These are phyloP conservation scores for Cymodocea nodosa DNA, from an alignment of 116 monocot species.

Conservation along the genomic window DNA sequence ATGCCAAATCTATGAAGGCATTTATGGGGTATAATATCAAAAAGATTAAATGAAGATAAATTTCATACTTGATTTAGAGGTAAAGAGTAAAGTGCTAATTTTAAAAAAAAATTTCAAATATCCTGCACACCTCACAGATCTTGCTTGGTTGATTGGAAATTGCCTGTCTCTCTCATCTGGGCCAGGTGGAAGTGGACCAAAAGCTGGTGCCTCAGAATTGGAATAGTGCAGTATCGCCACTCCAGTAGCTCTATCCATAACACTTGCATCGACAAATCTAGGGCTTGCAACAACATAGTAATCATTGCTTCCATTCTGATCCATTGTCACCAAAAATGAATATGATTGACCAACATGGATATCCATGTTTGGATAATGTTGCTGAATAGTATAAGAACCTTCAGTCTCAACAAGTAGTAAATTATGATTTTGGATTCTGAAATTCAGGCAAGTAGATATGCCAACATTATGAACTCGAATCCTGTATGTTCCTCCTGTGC, in stretches of 20 bases:
- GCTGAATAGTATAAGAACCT: slow-evolving; percentile 87
- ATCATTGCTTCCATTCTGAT: slow-evolving; percentile 72
- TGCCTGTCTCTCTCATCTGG: slow-evolving; percentile 64
- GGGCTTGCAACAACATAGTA: slow-evolving; percentile 86
- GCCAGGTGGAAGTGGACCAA: slow-evolving; percentile 79
- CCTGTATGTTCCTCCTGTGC: slow-evolving; percentile 74
- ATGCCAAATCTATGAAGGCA: not conserved
- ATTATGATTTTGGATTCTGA: slow-evolving; percentile 90
- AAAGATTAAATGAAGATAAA: no score
- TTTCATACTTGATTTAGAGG: no score
- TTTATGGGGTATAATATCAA: not conserved
- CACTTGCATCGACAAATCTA: slow-evolving; percentile 42
- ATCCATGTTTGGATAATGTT: slow-evolving; percentile 84
- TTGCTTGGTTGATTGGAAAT: slow-evolving; percentile 82
- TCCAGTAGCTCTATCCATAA: slow-evolving; percentile 38
- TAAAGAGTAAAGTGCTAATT: no score
- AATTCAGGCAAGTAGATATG: slow-evolving; percentile 72
- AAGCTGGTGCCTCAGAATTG: slow-evolving; percentile 67
- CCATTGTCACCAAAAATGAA: slow-evolving; percentile 90
- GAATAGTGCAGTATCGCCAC: slow-evolving; percentile 85
- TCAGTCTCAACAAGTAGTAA: slow-evolving; percentile 89
- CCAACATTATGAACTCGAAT: slow-evolving; percentile 83
- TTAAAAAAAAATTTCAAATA: no score
- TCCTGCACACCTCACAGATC: slow-evolving; percentile 61
- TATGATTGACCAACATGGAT: slow-evolving; percentile 95